Base-by-base conservation (phyloP, 768 basidiomycete species). In the Mrakia hoshinonis region DNA sequence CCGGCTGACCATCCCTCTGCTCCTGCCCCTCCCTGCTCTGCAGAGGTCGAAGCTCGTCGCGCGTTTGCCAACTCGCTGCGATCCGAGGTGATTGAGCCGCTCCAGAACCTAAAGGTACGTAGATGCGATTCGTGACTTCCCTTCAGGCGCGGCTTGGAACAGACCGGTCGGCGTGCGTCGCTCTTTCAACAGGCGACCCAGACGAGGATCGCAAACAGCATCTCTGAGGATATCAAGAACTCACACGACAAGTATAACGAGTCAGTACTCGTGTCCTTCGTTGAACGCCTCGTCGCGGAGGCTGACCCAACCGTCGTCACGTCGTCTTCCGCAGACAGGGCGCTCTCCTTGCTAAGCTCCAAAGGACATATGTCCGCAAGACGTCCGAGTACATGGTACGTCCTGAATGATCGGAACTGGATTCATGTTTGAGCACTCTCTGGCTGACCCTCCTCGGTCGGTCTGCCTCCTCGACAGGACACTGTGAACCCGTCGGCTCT, bases 11-110 rank as follows among this genome's bases (percentile, higher is more conserved):
- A n/a, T n/a, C n/a, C n/a, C n/a, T n/a, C n/a, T n/a, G n/a, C n/a
- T n/a, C n/a, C n/a, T n/a, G n/a, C n/a, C n/a, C n/a, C n/a, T 31
- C 22, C 20, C 18, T 13, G 22, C 22, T 20, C n/a, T 22, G 22
- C 67, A 68, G 70, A 72, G 65, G 65, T 72, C 46, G 70, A 72
- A 48, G 54, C 52, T 22, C 54, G 65, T 9, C 65, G 70, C 10
- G 70, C 70, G 0, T 72, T 72, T 26, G 65, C 70, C 3, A 9
- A 26, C 24, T 54, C 38, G 31, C 39, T 72, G 24, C 46, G 51
- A n/a, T 55, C 66, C 55, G 70, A 72, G 58, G 54, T 60, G 10
- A 55, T 72, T 47, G 47, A 66, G 31, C 70, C 70, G 10, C 48
- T 72, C 26, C n/a, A 29, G 12, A 12, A 13, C 4, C 54, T 72